phyloP scores from a whole-genome alignment of 2,329 filamentous ascomycete species.

The Aureobasidium sp. region DNA sequence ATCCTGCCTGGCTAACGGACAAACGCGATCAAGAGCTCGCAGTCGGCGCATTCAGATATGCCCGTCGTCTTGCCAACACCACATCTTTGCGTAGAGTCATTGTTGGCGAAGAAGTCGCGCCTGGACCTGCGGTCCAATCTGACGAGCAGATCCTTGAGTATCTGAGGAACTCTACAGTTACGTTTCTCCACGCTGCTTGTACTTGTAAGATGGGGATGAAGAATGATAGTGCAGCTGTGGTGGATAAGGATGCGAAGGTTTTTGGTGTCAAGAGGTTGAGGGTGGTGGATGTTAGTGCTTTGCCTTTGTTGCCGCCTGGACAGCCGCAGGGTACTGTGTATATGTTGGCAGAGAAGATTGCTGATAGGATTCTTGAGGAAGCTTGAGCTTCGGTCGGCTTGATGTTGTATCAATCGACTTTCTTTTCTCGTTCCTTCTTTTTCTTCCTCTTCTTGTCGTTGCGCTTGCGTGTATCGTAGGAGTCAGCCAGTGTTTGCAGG shows the following conservation, averaged over 20 bases:
- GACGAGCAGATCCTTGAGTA: neutral
- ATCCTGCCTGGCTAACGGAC: conserved; percentile 30
- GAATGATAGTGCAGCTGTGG: conserved; percentile 18
- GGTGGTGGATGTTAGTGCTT: conserved; percentile 5
- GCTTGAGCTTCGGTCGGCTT: neutral
- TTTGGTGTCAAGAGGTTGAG: conserved; percentile 8
- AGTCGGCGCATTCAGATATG: conserved; percentile 22
- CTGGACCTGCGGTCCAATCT: neutral
- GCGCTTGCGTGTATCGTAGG: neutral
- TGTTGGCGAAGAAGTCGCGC: conserved; percentile 7
- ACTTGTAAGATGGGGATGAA: conserved; percentile 18
- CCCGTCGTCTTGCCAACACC: neutral
- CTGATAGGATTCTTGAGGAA: neutral
- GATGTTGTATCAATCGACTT: neutral
- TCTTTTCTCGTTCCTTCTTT: neutral
- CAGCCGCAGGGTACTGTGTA: conserved; percentile 20
- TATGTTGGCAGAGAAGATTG: conserved; percentile 3
- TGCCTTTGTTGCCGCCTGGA: conserved; percentile 20
- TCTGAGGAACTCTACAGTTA: neutral
- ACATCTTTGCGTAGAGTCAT: neutral
- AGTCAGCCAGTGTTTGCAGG: too few species aligned
- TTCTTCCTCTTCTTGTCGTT: neutral
- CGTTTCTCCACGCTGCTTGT: conserved; percentile 12
- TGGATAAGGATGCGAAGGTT: conserved; percentile 18
- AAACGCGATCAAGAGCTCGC: conserved; percentile 25